Conservation (phyloP, 345 rosid species). For the Arabis alpina region DNA sequence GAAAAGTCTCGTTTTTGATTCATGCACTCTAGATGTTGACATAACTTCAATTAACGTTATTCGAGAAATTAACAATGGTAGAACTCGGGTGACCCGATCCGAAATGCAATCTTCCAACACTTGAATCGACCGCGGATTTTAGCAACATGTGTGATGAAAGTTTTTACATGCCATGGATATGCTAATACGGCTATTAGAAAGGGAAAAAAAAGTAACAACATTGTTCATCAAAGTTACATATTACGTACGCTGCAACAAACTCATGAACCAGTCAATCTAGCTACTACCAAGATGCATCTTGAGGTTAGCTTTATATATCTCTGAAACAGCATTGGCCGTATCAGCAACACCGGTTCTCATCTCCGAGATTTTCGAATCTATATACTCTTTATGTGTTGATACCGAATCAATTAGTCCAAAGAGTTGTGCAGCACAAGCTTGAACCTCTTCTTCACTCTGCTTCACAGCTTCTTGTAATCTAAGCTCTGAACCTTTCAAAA, state of each 20-base stretch:
- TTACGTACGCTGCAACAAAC: conserved; percentile 1
- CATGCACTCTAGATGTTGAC: no score
- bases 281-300: conserved; percentile 31
- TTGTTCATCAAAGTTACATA: background rate
- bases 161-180: background rate
- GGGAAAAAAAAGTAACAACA: background rate
- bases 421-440: conserved; percentile 56
- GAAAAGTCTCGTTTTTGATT: no score
- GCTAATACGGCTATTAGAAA: background rate
- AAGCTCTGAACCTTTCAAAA: conserved; percentile 51
- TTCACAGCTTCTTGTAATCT: conserved; percentile 64
- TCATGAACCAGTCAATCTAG: conserved; percentile 15
- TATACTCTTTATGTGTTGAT: conserved; percentile 67
- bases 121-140: background rate
- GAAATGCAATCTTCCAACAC: background rate
- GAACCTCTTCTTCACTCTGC: conserved; percentile 64
- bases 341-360: conserved; percentile 58
- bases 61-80: background rate
- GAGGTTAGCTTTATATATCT: conserved; percentile 44
- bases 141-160: background rate
- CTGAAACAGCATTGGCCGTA: conserved; percentile 54
- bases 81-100: background rate
- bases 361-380: conserved; percentile 58
- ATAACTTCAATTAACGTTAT: background rate
- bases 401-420: conserved; percentile 63